Percentiles rank a stretch among this genome's conserved stretches.
Evolutionary conservation across 257 asterid species (phyloP).

Genomic region (Solanum bulbocastanum): DNA sequence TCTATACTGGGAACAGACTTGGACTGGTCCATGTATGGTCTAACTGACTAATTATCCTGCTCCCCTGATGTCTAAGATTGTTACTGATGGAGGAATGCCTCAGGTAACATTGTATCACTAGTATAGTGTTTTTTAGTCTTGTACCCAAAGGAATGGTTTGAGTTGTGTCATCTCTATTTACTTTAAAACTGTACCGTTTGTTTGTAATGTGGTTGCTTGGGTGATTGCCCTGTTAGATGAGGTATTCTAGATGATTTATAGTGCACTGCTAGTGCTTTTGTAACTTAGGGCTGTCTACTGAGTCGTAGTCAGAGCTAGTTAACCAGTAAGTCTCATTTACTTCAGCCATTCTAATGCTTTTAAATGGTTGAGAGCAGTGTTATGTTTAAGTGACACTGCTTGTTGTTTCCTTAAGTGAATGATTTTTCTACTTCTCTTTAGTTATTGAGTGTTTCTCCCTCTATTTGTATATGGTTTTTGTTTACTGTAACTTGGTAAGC

Average conservation of each 20-base stretch:
- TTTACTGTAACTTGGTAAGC: neutral
- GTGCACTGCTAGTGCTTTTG: conserved; percentile 9
- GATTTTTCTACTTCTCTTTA: neutral
- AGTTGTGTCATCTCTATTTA: neutral
- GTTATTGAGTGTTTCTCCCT: neutral
- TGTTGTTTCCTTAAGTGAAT: neutral
- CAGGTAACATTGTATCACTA: neutral
- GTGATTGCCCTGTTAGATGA: neutral
- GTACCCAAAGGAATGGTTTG: neutral
- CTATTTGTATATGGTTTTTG: neutral
- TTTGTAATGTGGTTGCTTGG: neutral
- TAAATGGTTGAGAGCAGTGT: neutral
- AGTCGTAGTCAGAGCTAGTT: neutral
- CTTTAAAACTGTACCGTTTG: neutral
- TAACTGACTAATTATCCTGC: conserved; percentile 24
- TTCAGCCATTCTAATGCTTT: neutral
- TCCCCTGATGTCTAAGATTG: neutral
- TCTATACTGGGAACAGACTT: conserved; percentile 76
- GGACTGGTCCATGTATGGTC: conserved; percentile 97
- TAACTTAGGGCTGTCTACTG: conserved; percentile 8
- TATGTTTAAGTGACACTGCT: neutral
- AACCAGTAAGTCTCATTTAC: neutral
- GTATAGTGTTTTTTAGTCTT: neutral
- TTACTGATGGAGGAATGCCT: neutral
- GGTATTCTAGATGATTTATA: neutral